Percentiles rank a stretch among this genome's conserved stretches.
Conservation (phyloP, 148 eudicot genomes). For the Chenopodium berlandieri region DNA sequence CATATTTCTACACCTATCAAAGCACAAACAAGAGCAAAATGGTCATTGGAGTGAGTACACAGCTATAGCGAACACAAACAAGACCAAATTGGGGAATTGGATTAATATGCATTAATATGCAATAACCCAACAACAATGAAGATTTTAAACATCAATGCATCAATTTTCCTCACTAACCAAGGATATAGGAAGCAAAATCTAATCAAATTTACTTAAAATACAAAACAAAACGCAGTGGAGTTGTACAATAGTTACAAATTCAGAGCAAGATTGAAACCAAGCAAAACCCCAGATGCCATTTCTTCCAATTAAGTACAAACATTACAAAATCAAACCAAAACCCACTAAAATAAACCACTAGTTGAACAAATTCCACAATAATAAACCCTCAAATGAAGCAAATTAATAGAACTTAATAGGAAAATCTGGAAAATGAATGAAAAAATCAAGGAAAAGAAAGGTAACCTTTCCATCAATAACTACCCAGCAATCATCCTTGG, state of each 20-base stretch:
- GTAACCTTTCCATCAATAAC: slow-evolving; percentile 84
- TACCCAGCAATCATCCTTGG: slow-evolving; percentile 83
- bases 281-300: background rate
- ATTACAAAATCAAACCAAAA: background rate
- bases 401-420: background rate
- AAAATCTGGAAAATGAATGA: background rate
- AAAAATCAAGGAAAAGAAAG: background rate
- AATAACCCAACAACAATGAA: background rate
- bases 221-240: background rate
- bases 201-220: too few species aligned
- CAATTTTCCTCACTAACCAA: background rate
- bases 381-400: background rate
- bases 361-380: background rate
- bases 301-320: background rate
- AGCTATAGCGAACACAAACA: background rate
- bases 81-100: background rate
- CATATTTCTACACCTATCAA: background rate
- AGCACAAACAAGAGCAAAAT: background rate
- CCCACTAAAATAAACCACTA: background rate
- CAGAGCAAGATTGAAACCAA: too few species aligned
- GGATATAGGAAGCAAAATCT: background rate
- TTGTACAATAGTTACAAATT: background rate
- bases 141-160: background rate
- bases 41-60: background rate
- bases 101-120: background rate